These are phyloP conservation scores for Arxiozyma heterogenica DNA, from an alignment of 1,139 yeast genomes.

Conservation along the genomic window DNA sequence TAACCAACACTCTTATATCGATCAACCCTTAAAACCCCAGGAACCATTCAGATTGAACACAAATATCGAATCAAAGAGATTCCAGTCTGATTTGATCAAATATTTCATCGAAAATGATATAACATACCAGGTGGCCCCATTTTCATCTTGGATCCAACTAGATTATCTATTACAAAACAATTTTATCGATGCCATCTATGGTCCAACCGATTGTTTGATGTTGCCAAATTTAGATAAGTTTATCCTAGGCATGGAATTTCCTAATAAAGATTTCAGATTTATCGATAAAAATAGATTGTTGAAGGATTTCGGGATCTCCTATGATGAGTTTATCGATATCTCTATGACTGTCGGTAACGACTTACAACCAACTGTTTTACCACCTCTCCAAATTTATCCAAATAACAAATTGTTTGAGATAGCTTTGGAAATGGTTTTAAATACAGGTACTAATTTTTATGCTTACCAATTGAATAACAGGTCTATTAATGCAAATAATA, in stretches of 20 bases:
- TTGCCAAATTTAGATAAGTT: conserved; percentile 56
- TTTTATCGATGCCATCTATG: conserved; percentile 67
- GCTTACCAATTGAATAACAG: conserved; percentile 28
- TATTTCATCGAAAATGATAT: conserved; percentile 49
- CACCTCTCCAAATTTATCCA: conserved; percentile 38
- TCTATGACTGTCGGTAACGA: conserved; percentile 69
- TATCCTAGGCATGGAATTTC: conserved; percentile 63
- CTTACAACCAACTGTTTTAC: conserved; percentile 58
- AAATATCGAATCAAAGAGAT: conserved; percentile 33
- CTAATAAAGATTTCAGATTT: conserved; percentile 50
- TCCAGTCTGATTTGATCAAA: conserved; percentile 47
- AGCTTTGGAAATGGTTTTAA: conserved; percentile 37
- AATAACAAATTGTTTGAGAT: conserved; percentile 31
- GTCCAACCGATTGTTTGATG: conserved; percentile 72
- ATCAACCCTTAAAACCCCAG: conserved; percentile 29
- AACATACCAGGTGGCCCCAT: conserved; percentile 75
- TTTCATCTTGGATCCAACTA: conserved; percentile 72
- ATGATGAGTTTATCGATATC: conserved; percentile 65
- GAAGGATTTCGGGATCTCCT: conserved; percentile 48
- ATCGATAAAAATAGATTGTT: conserved; percentile 54
- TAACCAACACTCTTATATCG: conserved; percentile 30
- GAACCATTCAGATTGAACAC: conserved; percentile 31
- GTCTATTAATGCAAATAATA: not conserved
- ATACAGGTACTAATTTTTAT: conserved; percentile 40
- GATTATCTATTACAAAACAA: conserved; percentile 51